Evolutionary conservation across 257 asterid genomes (phyloP), one percentile per base, ranked within the genome.

Genomic region (Cinchona pubescens): DNA sequence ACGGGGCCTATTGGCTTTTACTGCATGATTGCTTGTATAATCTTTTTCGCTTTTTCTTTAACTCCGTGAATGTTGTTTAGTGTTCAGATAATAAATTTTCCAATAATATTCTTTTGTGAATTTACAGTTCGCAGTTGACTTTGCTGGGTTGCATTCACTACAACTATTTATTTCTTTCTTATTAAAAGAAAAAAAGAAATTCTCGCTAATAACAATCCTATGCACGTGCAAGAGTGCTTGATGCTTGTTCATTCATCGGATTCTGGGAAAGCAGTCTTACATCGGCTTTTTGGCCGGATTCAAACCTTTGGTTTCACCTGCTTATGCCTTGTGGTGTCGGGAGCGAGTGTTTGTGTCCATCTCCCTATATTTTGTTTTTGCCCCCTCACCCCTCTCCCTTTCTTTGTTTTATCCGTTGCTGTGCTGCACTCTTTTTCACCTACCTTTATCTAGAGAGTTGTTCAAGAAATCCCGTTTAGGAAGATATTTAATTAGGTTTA

Each of bases 251-350:
- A 59, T 3, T 73, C 77, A 45, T 73, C 77, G 77, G 77, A 73
- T 73, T 74, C 71, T 46, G 63, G 60, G 78, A 74, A 67, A 23
- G 71, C 78, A 71, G 46, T 34, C n/a, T n/a, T 46, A 48, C 71
- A 38, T 32, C 78, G 78, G 78, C 71, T 62, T 74, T 74, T 62
- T 32, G 78, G 71, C 78, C 71, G 78, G 77, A 21, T 32, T 32
- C 78, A 74, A 62, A n/a, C n/a, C 71, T 64, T 46, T 61, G 62
- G 70, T 45, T 45, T 73, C 77, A 60, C 77, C 35, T 45, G 77
- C 58, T 38, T 27, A 32, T n/a, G n/a, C n/a, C n/a, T n/a, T n/a
- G n/a, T 10, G 11, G 16, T 45, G 73, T 30, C 76, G 14, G n/a
- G n/a, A n/a, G 30, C 15, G 30, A 7, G 4, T n/a, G 30, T 7